Base-by-base conservation (phyloP, 2,329 filamentous ascomycete species). In the Fusarium vanettenii region DNA sequence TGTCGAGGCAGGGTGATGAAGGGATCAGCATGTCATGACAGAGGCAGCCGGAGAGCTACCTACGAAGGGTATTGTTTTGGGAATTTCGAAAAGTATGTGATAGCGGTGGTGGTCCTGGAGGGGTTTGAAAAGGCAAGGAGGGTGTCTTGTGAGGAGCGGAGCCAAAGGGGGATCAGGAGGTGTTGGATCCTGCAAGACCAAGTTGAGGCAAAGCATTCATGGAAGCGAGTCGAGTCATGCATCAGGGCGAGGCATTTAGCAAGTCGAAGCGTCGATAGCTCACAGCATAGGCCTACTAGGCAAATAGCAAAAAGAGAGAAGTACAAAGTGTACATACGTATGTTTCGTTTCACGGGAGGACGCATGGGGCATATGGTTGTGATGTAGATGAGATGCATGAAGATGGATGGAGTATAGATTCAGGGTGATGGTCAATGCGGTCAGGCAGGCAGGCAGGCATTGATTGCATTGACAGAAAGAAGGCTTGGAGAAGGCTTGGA, bases 71-170 rank as follows among this genome's bases (percentile, higher is more conserved):
- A 69, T 55, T 56, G 50, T 45, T 62, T 43, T 67, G 43, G 25
- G 59, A 55, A 74, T 63, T 43, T 64, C 66, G 67, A 62, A 66
- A 64, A 73, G 61, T 68, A 76, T 75, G 66, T 60, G 50, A 39
- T 66, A 66, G 22, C 52, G 59, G 22, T 41, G 68, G 43, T 56
- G 68, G 29, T 64, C 66, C 48, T 41, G 29, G 39, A 29, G 29
- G 45, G 9, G 35, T 43, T 29, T 57, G 63, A 61, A 18, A 25
- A 64, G 63, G 48, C 56, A 27, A 39, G 25, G 56, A 60, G 52
- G 33, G 27, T 33, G 29, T 56, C 18, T 43, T 18, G 56, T 10
- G 25, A 50, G n/a, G 57, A 50, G 61, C 41, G 57, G 35, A 37
- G 35, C 35, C 50, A 50, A 65, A 37, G 48, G 33, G 62, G 25